phyloP scores from a whole-genome alignment of 306 rosid genomes.

The Prosopis cineraria region DNA sequence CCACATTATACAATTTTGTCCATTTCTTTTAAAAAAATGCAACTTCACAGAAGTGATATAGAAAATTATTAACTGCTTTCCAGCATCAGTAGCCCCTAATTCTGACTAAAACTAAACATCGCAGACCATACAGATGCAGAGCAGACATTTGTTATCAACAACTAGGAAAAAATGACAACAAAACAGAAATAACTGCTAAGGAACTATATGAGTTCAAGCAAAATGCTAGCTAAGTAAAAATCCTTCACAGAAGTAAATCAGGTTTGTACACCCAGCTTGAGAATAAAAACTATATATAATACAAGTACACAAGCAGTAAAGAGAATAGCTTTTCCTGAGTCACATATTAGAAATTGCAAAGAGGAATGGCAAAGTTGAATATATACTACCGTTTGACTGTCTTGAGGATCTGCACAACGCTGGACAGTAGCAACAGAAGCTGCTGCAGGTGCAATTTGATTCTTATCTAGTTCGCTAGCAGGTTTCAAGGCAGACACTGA shows the following conservation, averaged over 20 bases:
- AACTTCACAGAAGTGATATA: background rate
- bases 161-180: background rate
- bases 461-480: slow-evolving; percentile 36
- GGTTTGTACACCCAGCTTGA: background rate
- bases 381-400: slow-evolving; percentile 42
- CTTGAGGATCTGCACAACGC: slow-evolving; percentile 17
- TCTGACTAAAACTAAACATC: background rate
- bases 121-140: slow-evolving; percentile 11
- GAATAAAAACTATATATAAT: background rate
- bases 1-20: background rate
- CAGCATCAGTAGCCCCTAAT: background rate
- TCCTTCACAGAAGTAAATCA: background rate
- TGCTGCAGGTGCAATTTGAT: slow-evolving; percentile 29
- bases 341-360: background rate
- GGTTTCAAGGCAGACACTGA: slow-evolving; percentile 24
- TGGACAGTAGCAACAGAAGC: slow-evolving; percentile 35
- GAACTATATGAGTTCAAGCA: slow-evolving; percentile 2
- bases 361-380: slow-evolving; percentile 12
- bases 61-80: slow-evolving; percentile 8
- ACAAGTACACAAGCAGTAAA: background rate
- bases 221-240: background rate
- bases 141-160: slow-evolving; percentile 12
- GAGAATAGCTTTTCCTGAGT: slow-evolving; percentile 1
- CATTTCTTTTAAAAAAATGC: background rate
- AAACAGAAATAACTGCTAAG: background rate